Evolutionary conservation across 768 basidiomycete genomes (phyloP).

Genomic region (Amyloporia xantha): DNA sequence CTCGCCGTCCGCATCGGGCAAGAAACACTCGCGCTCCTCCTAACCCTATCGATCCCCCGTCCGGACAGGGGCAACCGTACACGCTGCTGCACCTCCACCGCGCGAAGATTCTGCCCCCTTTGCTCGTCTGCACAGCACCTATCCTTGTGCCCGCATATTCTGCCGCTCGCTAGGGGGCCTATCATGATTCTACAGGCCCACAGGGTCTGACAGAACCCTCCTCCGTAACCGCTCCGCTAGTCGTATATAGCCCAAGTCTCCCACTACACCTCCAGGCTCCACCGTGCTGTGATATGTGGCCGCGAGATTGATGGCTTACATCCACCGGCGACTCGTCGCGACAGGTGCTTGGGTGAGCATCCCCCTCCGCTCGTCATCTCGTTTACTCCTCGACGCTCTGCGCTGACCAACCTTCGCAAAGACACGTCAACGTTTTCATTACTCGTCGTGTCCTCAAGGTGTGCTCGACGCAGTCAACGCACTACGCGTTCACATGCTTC

Average conservation of each 20-base stretch:
- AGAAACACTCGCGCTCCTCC: background rate
- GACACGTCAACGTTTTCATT: background rate
- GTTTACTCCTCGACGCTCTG: background rate
- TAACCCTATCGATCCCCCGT: background rate
- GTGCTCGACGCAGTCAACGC: background rate
- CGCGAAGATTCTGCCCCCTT: background rate
- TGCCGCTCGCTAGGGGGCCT: no score
- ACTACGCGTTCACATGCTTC: background rate
- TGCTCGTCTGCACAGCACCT: background rate
- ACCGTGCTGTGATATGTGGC: background rate
- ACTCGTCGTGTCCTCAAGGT: background rate
- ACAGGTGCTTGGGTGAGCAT: no score
- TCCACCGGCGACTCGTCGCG: no score
- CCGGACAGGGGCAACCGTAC: background rate
- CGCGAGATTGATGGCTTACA: background rate
- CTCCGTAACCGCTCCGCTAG: background rate
- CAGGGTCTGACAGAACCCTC: no score
- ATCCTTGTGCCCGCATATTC: background rate
- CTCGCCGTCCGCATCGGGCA: background rate
- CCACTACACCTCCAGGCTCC: background rate
- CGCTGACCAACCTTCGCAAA: background rate
- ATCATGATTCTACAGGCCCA: no score
- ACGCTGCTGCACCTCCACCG: no score
- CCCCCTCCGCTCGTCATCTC: no score
- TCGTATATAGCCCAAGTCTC: background rate